A percentile compares a stretch with the other conserved stretches of the same genome.
Evolutionary conservation across 331 rosid genomes (phyloP).

Genomic region (Saraca asoca): DNA sequence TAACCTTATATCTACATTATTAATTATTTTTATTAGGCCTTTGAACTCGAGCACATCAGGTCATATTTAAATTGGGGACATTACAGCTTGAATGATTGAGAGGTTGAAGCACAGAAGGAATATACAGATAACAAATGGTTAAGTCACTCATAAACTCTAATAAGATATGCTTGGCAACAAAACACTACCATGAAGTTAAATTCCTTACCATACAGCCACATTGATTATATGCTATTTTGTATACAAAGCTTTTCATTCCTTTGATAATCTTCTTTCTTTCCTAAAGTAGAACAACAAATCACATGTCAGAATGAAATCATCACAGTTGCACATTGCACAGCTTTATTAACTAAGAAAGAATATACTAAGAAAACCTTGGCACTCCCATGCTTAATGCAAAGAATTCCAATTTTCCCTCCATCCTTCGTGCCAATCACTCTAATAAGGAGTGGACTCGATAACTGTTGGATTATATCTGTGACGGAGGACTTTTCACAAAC

Average conservation of each 20-base stretch:
- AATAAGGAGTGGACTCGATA: constrained; percentile 77
- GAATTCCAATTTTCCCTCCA: constrained; percentile 81
- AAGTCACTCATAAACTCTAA: neutral
- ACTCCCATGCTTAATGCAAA: constrained; percentile 86
- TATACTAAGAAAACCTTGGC: constrained; percentile 64
- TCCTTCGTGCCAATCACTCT: constrained; percentile 82
- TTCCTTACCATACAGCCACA: constrained; percentile 75
- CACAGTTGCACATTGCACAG: constrained; percentile 21
- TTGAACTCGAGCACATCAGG: neutral
- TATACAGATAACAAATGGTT: neutral
- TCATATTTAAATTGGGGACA: neutral
- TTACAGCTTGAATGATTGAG: neutral
- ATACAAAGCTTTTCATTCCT: constrained; percentile 86
- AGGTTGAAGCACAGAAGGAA: constrained; percentile 8
- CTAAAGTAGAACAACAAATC: constrained; percentile 44
- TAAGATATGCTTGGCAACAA: constrained; percentile 25
- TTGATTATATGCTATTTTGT: constrained; percentile 70
- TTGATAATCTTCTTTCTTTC: constrained; percentile 94
- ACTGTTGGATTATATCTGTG: constrained; percentile 73
- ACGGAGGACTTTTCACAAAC: constrained; percentile 70
- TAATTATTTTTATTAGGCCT: neutral
- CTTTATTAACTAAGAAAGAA: constrained; percentile 11
- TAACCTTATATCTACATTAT: neutral
- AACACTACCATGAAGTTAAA: constrained; percentile 29
- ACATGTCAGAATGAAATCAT: constrained; percentile 32